phyloP scores from a whole-genome alignment of 257 asterid genomes.

The Orobanche coerulescens region DNA sequence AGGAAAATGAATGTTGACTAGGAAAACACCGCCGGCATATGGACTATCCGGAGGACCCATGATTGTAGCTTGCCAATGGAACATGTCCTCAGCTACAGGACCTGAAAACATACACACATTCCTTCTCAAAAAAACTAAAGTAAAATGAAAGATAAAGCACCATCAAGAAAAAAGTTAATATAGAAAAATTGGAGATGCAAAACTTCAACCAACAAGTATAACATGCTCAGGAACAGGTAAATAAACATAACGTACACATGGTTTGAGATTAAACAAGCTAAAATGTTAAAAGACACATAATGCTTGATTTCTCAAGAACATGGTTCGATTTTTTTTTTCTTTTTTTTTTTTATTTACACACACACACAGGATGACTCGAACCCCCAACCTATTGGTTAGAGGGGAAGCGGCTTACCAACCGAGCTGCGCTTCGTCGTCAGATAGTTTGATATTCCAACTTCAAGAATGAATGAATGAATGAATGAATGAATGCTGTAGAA shows the following conservation, averaged over 20 bases:
- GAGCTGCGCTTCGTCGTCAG: too few species aligned
- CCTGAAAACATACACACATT: constrained; percentile 34
- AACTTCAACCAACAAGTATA: neutral
- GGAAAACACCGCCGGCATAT: constrained; percentile 70
- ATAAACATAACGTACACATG: neutral
- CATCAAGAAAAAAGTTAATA: too few species aligned
- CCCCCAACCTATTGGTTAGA: too few species aligned
- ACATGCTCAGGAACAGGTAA: neutral
- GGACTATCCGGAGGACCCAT: constrained; percentile 86
- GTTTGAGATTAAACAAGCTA: neutral
- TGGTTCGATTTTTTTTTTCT: too few species aligned
- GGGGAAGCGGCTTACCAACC: too few species aligned
- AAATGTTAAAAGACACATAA: neutral
- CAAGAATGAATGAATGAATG: neutral
- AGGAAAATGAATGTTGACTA: constrained; percentile 69
- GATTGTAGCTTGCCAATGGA: constrained; percentile 85
- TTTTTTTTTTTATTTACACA: too few species aligned
- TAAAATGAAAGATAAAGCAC: too few species aligned
- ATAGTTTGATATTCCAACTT: neutral
- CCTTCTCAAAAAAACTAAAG: too few species aligned
- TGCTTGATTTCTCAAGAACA: neutral
- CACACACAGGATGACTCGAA: too few species aligned
- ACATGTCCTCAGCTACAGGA: constrained; percentile 77
- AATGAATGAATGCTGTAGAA: neutral
- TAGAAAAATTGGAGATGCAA: too few species aligned